Evolutionary conservation across 345 rosid species (phyloP), one percentile per base, ranked within the genome.

Genomic region (Rhodomyrtus tomentosa): DNA sequence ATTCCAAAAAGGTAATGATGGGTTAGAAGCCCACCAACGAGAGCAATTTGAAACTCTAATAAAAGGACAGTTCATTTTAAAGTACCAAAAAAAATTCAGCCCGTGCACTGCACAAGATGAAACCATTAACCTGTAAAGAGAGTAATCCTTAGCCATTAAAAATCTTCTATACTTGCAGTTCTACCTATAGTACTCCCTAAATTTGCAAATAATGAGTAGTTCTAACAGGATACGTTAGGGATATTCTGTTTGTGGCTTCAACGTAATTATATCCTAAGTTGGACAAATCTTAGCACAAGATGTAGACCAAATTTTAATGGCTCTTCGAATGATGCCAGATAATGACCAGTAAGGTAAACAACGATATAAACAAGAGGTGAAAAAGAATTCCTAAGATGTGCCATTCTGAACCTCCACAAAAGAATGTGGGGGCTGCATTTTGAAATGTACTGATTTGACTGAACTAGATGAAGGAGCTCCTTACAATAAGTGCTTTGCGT

Each of bases 401-500:
- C 38, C 53, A 16, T 11, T 16, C 42, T 50, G 25, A 29, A 50
- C 52, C 83, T 12, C 55, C 42, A 51, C 21, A 51, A 72, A 58
- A 36, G 21, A 55, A 55, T 18, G 15, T 36, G 13, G n/a, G n/a
- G 83, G 55, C 83, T 81, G 38, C 83, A 81, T 81, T 51, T 81
- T 27, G 22, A 81, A 81, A 81, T 81, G 45, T 50, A 81, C 52
- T 49, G 13, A 25, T 68, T 68, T 68, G 45, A 68, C 45, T 9
- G 13, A 68, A 68, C 79, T 36, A 80, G 29, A n/a, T 52, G 84
- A 84, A 56, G 58, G 84, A 80, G 81, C 81, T 87, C 84, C 98
- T 95, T 90, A 96, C 99, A 96, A 90, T 87, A 92, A 87, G 68
- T 97, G 93, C 85, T 94, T 89, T 15, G 93, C 86, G 82, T 93